phyloP scores from a whole-genome alignment of 2,329 filamentous ascomycete genomes.

The Endoconidiophora polonica region DNA sequence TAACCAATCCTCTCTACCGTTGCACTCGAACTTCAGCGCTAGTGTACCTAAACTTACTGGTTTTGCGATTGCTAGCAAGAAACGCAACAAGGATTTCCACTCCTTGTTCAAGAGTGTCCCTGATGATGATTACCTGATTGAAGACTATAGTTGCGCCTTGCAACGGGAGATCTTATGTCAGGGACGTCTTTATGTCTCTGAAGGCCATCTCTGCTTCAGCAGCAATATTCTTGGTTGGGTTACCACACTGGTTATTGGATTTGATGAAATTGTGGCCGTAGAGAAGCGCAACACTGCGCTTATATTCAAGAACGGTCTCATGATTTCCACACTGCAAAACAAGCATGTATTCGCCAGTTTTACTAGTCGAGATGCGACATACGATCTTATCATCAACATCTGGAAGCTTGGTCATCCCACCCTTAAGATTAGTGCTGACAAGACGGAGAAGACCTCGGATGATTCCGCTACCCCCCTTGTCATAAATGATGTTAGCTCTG shows the following conservation, averaged over 20 bases:
- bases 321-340: slow-evolving; percentile 88
- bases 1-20: slow-evolving; percentile 24
- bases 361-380: slow-evolving; percentile 84
- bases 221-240: slow-evolving; percentile 98
- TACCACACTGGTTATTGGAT: slow-evolving; percentile 92
- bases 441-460: slow-evolving; percentile 65
- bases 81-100: slow-evolving; percentile 91
- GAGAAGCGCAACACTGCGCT: slow-evolving; percentile 94
- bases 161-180: slow-evolving; percentile 92
- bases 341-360: slow-evolving; percentile 94
- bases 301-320: slow-evolving; percentile 91
- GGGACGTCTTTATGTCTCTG: slow-evolving; percentile 85
- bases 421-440: slow-evolving; percentile 80
- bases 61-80: slow-evolving; percentile 91
- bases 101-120: slow-evolving; percentile 87
- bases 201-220: slow-evolving; percentile 94
- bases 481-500: slow-evolving; percentile 34
- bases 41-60: slow-evolving; percentile 68
- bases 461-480: slow-evolving; percentile 17
- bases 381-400: slow-evolving; percentile 92
- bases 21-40: slow-evolving; percentile 44
- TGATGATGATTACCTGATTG: slow-evolving; percentile 93
- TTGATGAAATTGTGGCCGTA: slow-evolving; percentile 91
- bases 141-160: slow-evolving; percentile 93
- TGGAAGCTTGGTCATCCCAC: slow-evolving; percentile 96